Evolutionary conservation across 495 filamentous ascomycete species (phyloP), one percentile per base, ranked within the genome.

Genomic region (Lentithecium fluviatile): DNA sequence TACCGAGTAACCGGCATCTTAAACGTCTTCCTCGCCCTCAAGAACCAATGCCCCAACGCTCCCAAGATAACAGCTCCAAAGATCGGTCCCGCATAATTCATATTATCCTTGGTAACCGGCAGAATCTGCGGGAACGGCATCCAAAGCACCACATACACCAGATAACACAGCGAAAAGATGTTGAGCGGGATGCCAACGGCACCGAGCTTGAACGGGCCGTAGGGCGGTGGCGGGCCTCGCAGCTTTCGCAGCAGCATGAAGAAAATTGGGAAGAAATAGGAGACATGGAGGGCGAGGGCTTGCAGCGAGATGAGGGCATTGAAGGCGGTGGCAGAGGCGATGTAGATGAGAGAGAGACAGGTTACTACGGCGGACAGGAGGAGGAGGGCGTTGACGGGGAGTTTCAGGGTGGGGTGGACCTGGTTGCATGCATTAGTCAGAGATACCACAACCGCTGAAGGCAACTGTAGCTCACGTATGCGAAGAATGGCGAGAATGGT

Each of bases 211-310:
- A 60, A 71, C 0, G 62, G 62, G 1, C 69, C 66, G 40, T 62
- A 68, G 26, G 54, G 26, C 6, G 60, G 52, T 0, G 32, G 19
- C 34, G 56, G 23, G 72, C 75, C 0, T 69, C 75, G 46, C 56
- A 71, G 25, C 78, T 78, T 53, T 0, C 78, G 77, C 52, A 76
- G 79, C 19, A 83, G 74, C 1, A 85, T 72, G 7, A 83, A 72
- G 32, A 62, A 49, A 34, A 71, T 72, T 2, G 74, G 75, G 13
- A 77, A 21, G 19, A 68, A 34, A 50, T 71, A 71, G 0, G 68
- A 70, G 19, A 65, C 29, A 46, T 66, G 56, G 10, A 70, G 49
- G 7, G 49, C 61, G 8, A 70, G 21, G 20, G 65, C 40, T 48
- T 51, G 53, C 2, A 71, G 67, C 2, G 68, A 63, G 21, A 70